These are phyloP conservation scores for Aphanomyces invadans DNA, from an alignment of 352 stramenopile species.

Conservation along the genomic window DNA sequence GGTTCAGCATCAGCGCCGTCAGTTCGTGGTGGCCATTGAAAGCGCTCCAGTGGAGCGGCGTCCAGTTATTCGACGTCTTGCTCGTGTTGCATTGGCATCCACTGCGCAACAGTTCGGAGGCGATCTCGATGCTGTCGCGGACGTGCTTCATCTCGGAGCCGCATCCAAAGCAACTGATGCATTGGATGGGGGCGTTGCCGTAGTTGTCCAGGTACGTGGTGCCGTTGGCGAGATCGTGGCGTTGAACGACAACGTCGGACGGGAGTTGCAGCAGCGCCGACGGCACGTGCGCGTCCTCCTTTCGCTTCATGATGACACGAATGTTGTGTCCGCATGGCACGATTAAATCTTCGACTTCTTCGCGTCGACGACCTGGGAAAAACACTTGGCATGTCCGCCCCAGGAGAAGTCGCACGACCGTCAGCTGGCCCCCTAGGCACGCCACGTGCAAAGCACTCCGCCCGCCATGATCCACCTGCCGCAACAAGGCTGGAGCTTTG, in stretches of 20 bases:
- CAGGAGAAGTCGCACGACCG: slow-evolving; percentile 53
- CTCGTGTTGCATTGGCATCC: slow-evolving; percentile 63
- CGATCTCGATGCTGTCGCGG: slow-evolving; percentile 57
- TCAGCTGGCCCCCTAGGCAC: slow-evolving; percentile 58
- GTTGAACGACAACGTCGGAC: slow-evolving; percentile 31
- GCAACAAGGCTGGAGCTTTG: slow-evolving; percentile 28
- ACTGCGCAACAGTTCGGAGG: slow-evolving; percentile 41
- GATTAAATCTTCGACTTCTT: slow-evolving; percentile 26
- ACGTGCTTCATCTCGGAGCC: slow-evolving; percentile 51
- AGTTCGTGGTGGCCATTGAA: slow-evolving; percentile 71
- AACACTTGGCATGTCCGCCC: slow-evolving; percentile 51
- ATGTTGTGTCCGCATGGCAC: slow-evolving; percentile 7
- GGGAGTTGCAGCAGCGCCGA: slow-evolving; percentile 45
- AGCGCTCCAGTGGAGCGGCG: slow-evolving; percentile 60
- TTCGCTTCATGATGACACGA: slow-evolving; percentile 39
- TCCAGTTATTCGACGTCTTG: slow-evolving; percentile 65
- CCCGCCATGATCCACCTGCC: slow-evolving; percentile 40
- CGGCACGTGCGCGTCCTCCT: slow-evolving; percentile 37
- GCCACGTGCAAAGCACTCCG: slow-evolving; percentile 54
- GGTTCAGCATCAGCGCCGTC: slow-evolving; percentile 46
- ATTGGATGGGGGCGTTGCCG: slow-evolving; percentile 71
- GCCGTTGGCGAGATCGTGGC: slow-evolving; percentile 43
- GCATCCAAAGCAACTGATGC: slow-evolving; percentile 69
- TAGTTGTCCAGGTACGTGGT: slow-evolving; percentile 56
- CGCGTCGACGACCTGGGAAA: slow-evolving; percentile 47